These are phyloP conservation scores for Clonostachys chloroleuca DNA, from an alignment of 2,329 filamentous ascomycete genomes.

Conservation along the genomic window DNA sequence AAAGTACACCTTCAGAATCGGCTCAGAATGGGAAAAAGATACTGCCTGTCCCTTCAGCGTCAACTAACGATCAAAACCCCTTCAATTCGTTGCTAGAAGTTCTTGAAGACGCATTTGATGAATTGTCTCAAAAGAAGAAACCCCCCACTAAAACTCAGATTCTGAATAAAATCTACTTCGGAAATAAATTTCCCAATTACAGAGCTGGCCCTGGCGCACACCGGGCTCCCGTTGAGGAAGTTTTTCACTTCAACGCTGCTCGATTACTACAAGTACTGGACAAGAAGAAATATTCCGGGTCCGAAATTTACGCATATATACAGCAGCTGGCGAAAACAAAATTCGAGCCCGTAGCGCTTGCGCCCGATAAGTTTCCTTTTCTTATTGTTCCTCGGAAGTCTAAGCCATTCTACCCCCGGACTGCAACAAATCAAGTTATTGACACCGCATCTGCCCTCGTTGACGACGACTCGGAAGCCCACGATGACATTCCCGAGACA, in stretches of 20 bases:
- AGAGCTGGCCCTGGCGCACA: slow-evolving; percentile 22
- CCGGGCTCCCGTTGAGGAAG: slow-evolving; percentile 32
- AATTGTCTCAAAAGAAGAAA: slow-evolving; percentile 8
- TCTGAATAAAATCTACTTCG: slow-evolving; percentile 22
- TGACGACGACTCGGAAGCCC: slow-evolving; percentile 6
- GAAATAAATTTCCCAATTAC: slow-evolving; percentile 20
- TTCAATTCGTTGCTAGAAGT: slow-evolving; percentile 19
- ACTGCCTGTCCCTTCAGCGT: too few species aligned
- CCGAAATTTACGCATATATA: slow-evolving; percentile 26
- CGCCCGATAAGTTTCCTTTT: slow-evolving; percentile 19
- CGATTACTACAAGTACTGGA: slow-evolving; percentile 30
- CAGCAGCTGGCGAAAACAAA: slow-evolving; percentile 14
- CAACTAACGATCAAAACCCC: slow-evolving; percentile 5
- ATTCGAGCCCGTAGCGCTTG: slow-evolving; percentile 18
- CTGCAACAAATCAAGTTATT: not conserved
- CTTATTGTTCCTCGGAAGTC: slow-evolving; percentile 12
- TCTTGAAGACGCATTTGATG: slow-evolving; percentile 12
- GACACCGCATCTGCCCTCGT: not conserved
- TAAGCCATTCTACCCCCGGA: not conserved
- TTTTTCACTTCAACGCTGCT: slow-evolving; percentile 37
- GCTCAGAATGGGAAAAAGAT: too few species aligned
- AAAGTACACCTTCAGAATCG: too few species aligned
- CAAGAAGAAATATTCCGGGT: slow-evolving; percentile 20
- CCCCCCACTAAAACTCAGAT: slow-evolving; percentile 11
- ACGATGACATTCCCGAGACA: slow-evolving; percentile 12